Conservation (phyloP, 768 basidiomycete species). For the Tricholoma furcatifolium region DNA sequence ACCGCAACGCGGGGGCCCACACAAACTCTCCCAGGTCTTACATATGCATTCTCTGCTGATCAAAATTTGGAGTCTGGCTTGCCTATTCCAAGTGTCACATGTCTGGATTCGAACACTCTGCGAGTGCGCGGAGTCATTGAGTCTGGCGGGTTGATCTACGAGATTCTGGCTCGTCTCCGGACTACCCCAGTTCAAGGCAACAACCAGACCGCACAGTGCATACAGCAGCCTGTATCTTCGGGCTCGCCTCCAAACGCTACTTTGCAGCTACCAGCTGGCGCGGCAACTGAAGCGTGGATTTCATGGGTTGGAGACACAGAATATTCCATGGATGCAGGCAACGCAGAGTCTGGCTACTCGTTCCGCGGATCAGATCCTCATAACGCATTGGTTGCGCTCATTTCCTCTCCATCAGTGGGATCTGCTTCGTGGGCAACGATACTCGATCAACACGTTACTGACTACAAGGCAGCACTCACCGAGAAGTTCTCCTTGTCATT, state of each 20-base stretch:
- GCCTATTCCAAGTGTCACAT: constrained; percentile 59
- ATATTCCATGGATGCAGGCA: constrained; percentile 63
- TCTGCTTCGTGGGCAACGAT: constrained; percentile 35
- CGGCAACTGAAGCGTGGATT: constrained; percentile 56
- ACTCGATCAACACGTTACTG: constrained; percentile 48
- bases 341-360: constrained; percentile 51
- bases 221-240: constrained; percentile 28
- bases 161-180: constrained; percentile 52
- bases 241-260: constrained; percentile 40
- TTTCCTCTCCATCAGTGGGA: constrained; percentile 26
- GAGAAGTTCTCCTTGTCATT: constrained; percentile 54
- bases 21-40: constrained; percentile 36
- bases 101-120: constrained; percentile 54
- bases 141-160: constrained; percentile 67
- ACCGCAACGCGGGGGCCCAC: constrained; percentile 13
- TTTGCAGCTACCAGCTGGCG: constrained; percentile 40
- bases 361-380: constrained; percentile 69
- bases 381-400: constrained; percentile 34
- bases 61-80: constrained; percentile 40
- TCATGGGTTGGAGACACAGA: constrained; percentile 77
- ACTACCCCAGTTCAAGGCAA: constrained; percentile 19
- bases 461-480: constrained; percentile 43
- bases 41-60: constrained; percentile 45
- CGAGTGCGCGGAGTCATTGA: constrained; percentile 48
- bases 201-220: constrained; percentile 25